Conservation (phyloP, 306 rosid genomes). For the Echinosophora koreensis region DNA sequence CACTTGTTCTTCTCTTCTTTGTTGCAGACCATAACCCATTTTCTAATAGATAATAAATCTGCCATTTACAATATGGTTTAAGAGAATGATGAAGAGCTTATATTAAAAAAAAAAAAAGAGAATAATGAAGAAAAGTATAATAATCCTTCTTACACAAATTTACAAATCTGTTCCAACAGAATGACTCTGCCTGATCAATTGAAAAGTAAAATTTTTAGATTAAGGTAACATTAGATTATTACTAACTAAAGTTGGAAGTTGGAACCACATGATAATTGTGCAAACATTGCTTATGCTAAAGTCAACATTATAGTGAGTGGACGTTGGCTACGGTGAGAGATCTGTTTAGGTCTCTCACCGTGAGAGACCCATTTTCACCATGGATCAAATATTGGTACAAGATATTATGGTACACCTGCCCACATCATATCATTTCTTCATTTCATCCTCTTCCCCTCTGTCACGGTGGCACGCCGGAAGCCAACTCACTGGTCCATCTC, state of each 20-base stretch:
- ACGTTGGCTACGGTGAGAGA: too few species aligned
- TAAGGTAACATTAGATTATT: background rate
- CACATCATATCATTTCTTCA: too few species aligned
- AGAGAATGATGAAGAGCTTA: background rate
- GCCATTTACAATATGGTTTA: background rate
- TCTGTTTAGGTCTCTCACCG: too few species aligned
- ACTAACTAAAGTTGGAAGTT: background rate
- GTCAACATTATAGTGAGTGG: conserved; percentile 13
- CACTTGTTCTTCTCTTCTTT: too few species aligned
- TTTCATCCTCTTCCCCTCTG: too few species aligned
- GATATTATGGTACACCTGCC: too few species aligned
- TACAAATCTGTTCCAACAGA: background rate
- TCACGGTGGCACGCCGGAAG: too few species aligned
- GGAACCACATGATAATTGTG: conserved; percentile 29
- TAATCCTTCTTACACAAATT: background rate
- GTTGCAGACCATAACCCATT: too few species aligned
- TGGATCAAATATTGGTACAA: too few species aligned
- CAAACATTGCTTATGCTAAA: conserved; percentile 12
- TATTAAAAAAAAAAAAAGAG: background rate
- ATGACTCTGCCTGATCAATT: background rate
- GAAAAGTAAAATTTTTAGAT: too few species aligned
- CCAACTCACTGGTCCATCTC: too few species aligned
- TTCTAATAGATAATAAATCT: background rate
- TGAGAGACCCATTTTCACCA: too few species aligned
- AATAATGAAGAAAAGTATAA: background rate